Percentiles rank a stretch among this genome's conserved stretches.
These are phyloP conservation scores for Lactarius quietus DNA, from an alignment of 768 basidiomycete genomes.

Conservation along the genomic window DNA sequence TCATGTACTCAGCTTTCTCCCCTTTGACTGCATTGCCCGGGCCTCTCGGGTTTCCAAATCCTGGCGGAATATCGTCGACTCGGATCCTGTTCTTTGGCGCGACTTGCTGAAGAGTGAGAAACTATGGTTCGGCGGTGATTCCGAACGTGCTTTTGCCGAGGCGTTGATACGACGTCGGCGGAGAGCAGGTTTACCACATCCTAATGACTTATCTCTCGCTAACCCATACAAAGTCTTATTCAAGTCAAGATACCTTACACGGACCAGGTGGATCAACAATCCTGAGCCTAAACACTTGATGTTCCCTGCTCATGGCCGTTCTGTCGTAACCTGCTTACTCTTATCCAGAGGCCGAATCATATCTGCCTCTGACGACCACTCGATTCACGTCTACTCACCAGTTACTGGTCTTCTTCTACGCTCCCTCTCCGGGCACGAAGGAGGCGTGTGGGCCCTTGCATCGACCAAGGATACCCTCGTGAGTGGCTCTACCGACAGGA, in stretches of 20 bases:
- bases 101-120: conserved; percentile 78
- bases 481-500: conserved; percentile 90
- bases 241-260: conserved; percentile 82
- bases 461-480: conserved; percentile 85
- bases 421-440: conserved; percentile 85
- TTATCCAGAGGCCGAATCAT: conserved; percentile 95
- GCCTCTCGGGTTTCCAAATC: conserved; percentile 85
- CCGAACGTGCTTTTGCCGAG: conserved; percentile 75
- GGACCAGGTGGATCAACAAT: conserved; percentile 75
- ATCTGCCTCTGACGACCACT: conserved; percentile 95
- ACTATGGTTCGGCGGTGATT: conserved; percentile 87
- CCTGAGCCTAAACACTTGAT: conserved; percentile 69
- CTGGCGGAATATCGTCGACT: conserved; percentile 91
- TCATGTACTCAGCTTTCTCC: conserved; percentile 80
- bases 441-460: conserved; percentile 96
- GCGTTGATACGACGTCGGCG: conserved; percentile 62
- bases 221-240: conserved; percentile 93
- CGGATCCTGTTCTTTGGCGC: conserved; percentile 86
- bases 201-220: conserved; percentile 59
- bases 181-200: conserved; percentile 38
- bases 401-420: conserved; percentile 69
- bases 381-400: conserved; percentile 94
- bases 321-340: conserved; percentile 93
- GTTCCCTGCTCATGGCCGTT: conserved; percentile 84
- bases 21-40: conserved; percentile 76